Base-by-base conservation (phyloP, 2,329 filamentous ascomycete genomes). In the Nemania sp. region DNA sequence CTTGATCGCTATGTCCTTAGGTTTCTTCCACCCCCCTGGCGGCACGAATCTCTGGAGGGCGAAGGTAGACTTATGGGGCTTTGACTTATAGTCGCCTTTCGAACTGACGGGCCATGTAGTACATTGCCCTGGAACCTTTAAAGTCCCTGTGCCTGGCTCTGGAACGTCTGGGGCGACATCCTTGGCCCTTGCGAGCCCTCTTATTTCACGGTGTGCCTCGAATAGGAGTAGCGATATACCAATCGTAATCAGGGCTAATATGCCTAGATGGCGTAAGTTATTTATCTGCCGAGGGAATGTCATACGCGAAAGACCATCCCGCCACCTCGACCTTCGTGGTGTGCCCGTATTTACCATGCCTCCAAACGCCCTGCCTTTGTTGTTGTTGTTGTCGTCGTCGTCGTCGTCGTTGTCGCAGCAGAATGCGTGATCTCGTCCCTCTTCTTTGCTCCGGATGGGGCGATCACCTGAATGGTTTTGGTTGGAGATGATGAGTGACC, bases 1-100 rank as follows among this genome's bases (percentile, higher is more conserved):
- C 71, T 84, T 80, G 29, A 85, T 74, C 55, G 77, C 78, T 54
- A 77, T 68, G 10, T 73, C 74, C 4, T 62, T 51, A 0, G 75
- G 75, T 62, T 76, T 78, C 70, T 73, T 73, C 76, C 76, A 77
- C 0, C 74, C 76, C 0, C 69, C 72, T 22, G 64, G 61, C 3
- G 76, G 76, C 18, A 71, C 74, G 43, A 70, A 72, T 38, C 74
- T 72, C 41, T 73, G 64, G 3, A 77, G 72, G 27, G 35, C 55
- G 51, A 64, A 11, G 56, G 43, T 58, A 0, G 66, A 32, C 4
- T 35, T 49, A 11, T 11, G 47, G 15, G 20, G 7, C 5, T 22
- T 26, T 2, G 67, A 13, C 18, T 65, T 71, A 41, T 74, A 75
- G 2, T 27, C 55, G 8, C 69, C 73, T 0, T 73, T 62, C 10